Evolutionary conservation across 768 basidiomycete genomes (phyloP), one percentile per base, ranked within the genome.

Genomic region (Mycena metata): DNA sequence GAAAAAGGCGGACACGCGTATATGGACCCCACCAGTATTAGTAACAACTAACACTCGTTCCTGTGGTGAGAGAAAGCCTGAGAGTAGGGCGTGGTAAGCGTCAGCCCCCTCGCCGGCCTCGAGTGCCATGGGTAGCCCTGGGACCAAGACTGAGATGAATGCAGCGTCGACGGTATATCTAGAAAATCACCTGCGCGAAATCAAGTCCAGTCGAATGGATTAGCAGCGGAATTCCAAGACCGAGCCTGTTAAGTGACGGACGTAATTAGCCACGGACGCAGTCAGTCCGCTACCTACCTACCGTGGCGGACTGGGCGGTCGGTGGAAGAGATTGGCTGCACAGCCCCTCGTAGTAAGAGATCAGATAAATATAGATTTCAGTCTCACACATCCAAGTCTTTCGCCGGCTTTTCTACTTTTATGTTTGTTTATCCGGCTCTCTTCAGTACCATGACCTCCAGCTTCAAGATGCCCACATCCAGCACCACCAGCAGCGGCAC

Each of bases 101-200:
- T 47, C 46, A 47, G 46, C 46, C 46, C 46, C 46, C 46, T 47
- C 46, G 46, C 21, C 46, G 46, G 13, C 46, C 46, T 47, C 46
- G 46, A 47, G 46, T n/a, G 46, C 46, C 46, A 47, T 47, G 46
- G 46, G 46, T 47, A 47, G 46, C 46, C 46, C 46, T 47, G 46
- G 13, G 46, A 47, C 46, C 46, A 47, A 47, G 46, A n/a, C 46
- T 47, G 46, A 11, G 46, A 47, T 47, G 15, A 47, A 47, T 47
- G 46, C 46, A 47, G 46, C 15, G n/a, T 47, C 46, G 21, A 47
- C 13, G 46, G 46, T n/a, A n/a, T 47, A n/a, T 47, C 11, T 47
- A 21, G 46, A n/a, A 10, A n/a, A n/a, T n/a, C 46, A 47, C 46
- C 11, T 47, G 46, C 19, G 46, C 46, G 19, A n/a, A 47, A 47